Evolutionary conservation across 495 filamentous ascomycete species (phyloP).

Genomic region (Neurospora cerealis): DNA sequence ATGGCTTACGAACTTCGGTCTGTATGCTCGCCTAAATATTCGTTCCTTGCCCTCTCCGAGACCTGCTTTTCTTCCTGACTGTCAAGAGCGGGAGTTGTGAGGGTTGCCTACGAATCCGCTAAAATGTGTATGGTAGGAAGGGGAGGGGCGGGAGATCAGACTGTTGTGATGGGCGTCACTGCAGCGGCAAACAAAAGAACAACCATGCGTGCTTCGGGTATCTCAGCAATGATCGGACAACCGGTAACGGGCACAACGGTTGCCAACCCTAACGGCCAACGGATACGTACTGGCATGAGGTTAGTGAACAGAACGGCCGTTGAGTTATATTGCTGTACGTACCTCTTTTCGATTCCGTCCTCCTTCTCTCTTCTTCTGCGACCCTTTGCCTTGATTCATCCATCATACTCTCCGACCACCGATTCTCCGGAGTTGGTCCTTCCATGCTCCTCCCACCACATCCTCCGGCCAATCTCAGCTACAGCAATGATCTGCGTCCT

Average conservation of each 20-base stretch:
- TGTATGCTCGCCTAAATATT: neutral
- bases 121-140: neutral
- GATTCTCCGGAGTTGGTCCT: neutral
- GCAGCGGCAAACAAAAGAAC: neutral
- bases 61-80: neutral
- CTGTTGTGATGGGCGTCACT: neutral
- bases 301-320: neutral
- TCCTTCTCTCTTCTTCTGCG: neutral
- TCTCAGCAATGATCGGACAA: neutral
- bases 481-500: neutral
- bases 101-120: neutral
- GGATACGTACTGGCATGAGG: neutral
- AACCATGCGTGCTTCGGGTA: neutral
- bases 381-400: neutral
- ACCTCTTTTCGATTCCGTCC: neutral
- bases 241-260: neutral
- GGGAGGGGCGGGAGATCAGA: neutral
- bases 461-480: neutral
- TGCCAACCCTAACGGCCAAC: neutral
- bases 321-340: neutral
- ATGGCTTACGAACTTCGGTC: too few relatives aligned
- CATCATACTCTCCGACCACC: neutral
- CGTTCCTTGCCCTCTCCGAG: neutral
- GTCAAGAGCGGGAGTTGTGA: neutral
- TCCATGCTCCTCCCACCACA: neutral